phyloP scores from a whole-genome alignment of 2,329 filamentous ascomycete species.

The Sclerotinia nivalis region DNA sequence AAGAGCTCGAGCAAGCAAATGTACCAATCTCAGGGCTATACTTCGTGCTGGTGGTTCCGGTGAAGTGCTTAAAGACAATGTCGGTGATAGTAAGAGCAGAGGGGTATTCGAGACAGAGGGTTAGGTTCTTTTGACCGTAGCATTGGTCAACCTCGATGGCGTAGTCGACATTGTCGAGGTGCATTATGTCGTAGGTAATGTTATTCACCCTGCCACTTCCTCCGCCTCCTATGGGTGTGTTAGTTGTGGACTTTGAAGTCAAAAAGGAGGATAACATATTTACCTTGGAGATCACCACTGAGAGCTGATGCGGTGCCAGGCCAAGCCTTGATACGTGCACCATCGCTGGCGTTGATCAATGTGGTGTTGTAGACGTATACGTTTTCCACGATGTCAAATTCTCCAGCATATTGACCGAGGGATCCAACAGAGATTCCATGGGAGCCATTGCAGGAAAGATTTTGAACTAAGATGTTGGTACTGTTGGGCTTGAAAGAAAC shows the following conservation, averaged over 20 bases:
- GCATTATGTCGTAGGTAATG: conserved; percentile 65
- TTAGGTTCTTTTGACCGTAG: conserved; percentile 62
- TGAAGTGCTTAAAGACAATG: conserved; percentile 57
- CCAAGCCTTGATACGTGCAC: conserved; percentile 75
- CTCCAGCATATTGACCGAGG: conserved; percentile 61
- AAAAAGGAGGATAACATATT: background rate
- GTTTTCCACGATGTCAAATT: conserved; percentile 69
- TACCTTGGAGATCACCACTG: conserved; percentile 56
- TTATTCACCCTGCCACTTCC: conserved; percentile 63
- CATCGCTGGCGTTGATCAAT: conserved; percentile 58
- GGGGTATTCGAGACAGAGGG: conserved; percentile 60
- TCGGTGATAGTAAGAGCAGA: conserved; percentile 57
- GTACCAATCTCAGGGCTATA: conserved; percentile 49
- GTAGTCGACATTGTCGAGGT: conserved; percentile 62
- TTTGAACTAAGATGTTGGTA: conserved; percentile 67
- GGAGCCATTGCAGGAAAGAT: conserved; percentile 66
- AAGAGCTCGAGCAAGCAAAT: conserved; percentile 50
- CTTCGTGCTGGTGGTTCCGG: conserved; percentile 52
- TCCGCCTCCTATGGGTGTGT: conserved; percentile 54
- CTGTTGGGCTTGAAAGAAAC: conserved; percentile 75
- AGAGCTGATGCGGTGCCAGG: conserved; percentile 53
- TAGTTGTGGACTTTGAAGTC: background rate
- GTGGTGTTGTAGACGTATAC: conserved; percentile 63
- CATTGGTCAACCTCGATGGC: conserved; percentile 66
- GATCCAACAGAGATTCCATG: conserved; percentile 75